Evolutionary conservation across 1,284 basidiomycete species (phyloP).

Genomic region (Boletus holoroseus): DNA sequence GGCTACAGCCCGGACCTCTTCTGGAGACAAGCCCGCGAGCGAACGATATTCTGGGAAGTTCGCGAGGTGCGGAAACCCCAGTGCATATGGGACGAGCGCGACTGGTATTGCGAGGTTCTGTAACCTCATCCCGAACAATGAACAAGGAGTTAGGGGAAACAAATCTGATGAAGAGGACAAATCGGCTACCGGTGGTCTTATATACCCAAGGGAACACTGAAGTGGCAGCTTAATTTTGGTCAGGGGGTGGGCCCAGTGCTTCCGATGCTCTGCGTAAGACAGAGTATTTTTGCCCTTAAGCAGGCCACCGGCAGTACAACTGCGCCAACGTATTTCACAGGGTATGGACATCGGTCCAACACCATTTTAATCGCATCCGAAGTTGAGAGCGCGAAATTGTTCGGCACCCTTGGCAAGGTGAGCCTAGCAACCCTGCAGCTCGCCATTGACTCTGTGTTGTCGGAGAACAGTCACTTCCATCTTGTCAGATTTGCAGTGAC

Average conservation of each 20-base stretch:
- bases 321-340: neutral
- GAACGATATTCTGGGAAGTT: slow-evolving; percentile 24
- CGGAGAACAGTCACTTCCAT: neutral
- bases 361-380: neutral
- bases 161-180: neutral
- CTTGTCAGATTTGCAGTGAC: neutral
- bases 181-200: slow-evolving; percentile 4
- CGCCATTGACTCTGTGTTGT: neutral
- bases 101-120: slow-evolving; percentile 6
- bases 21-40: slow-evolving; percentile 17
- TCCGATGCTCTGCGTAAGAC: too few species aligned
- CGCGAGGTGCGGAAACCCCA: slow-evolving; percentile 15
- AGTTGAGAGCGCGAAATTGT: neutral
- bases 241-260: neutral
- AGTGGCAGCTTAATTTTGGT: too few species aligned
- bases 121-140: slow-evolving; percentile 10
- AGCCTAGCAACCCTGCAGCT: neutral
- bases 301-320: neutral
- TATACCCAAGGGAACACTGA: slow-evolving; percentile 1
- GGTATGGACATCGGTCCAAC: neutral
- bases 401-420: neutral
- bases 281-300: too few species aligned
- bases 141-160: neutral
- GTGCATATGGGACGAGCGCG: slow-evolving; percentile 7
- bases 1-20: slow-evolving; percentile 16